phyloP scores from a whole-genome alignment of 2,329 filamentous ascomycete genomes.

The Botrytis hyacinthi region DNA sequence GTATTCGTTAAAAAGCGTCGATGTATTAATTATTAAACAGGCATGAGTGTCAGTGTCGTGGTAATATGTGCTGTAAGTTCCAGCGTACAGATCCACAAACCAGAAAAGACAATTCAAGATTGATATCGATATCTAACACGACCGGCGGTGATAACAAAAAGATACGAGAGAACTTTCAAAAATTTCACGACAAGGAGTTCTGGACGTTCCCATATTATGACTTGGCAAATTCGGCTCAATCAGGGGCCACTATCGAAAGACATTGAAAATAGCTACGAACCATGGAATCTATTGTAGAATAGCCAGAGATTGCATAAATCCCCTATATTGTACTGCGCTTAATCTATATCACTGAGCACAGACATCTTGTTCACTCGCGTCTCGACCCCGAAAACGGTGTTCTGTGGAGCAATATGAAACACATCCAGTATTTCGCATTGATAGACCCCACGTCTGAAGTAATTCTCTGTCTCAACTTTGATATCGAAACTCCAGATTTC shows the following conservation, averaged over 20 bases:
- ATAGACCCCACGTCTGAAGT: not conserved
- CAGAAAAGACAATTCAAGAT: not conserved
- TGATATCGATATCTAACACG: not conserved
- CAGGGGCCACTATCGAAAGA: not conserved
- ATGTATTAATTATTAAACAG: not conserved
- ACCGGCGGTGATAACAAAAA: not conserved
- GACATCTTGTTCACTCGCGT: not conserved
- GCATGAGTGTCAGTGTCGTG: not conserved
- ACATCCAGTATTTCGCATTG: not conserved
- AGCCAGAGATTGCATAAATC: not conserved
- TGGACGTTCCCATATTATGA: not conserved
- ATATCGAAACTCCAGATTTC: not conserved
- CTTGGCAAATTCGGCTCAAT: not conserved
- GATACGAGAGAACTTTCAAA: not conserved
- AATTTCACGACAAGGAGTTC: not conserved
- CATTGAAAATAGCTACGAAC: not conserved
- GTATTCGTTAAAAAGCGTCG: not conserved
- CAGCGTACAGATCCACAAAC: not conserved
- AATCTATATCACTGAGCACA: not conserved
- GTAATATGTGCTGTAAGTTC: not conserved
- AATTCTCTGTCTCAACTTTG: not conserved
- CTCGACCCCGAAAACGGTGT: not conserved
- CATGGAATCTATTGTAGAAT: not conserved
- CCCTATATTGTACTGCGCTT: not conserved
- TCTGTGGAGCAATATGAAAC: not conserved